Evolutionary conservation across 306 rosid species (phyloP), one percentile per base, ranked within the genome.

Genomic region (Vigna mungo): DNA sequence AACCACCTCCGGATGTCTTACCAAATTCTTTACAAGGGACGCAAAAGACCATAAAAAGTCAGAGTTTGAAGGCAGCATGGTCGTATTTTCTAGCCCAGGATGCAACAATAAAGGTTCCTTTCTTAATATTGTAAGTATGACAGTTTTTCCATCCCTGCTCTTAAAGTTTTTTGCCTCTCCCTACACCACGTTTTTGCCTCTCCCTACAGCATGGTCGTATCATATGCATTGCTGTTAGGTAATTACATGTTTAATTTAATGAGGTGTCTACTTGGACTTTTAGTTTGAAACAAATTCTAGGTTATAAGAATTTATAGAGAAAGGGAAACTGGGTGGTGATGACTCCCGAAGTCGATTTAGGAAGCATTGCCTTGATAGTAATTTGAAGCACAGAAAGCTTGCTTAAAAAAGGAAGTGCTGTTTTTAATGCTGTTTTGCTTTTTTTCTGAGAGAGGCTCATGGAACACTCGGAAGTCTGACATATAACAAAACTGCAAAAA

Each of bases 41-140:
- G 59, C 68, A 72, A 68, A 66, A 39, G 11, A 83, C 79, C 71
- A 92, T 80, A 78, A 87, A 68, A 81, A 30, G 59, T 37, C 80
- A 75, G 68, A 69, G 84, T 83, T 84, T 87, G 72, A 83, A 84
- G 87, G 84, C 78, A 16, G 82, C 83, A 14, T 86, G 85, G 93
- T 83, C 87, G 75, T 86, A 83, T 71, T 92, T 90, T 85, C 78
- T 85, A 72, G 84, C 90, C 56, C 83, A 90, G 72, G 88, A 92
- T 73, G 85, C 89, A 63, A 61, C 92, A 64, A 62, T 92, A 82
- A 94, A 86, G 91, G 83, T 94, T 70, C 98, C 97, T 74, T 69
- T 92, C 63, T 70, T 94, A 60, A 72, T 94, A 75, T 94, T 94
- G 98, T 94, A 86, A 92, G 98, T 89, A 78, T 27, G 62, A 1